Evolutionary conservation across 192 early-diverging fungal genomes (phyloP).

Genomic region (Bifiguratus adelaidae): DNA sequence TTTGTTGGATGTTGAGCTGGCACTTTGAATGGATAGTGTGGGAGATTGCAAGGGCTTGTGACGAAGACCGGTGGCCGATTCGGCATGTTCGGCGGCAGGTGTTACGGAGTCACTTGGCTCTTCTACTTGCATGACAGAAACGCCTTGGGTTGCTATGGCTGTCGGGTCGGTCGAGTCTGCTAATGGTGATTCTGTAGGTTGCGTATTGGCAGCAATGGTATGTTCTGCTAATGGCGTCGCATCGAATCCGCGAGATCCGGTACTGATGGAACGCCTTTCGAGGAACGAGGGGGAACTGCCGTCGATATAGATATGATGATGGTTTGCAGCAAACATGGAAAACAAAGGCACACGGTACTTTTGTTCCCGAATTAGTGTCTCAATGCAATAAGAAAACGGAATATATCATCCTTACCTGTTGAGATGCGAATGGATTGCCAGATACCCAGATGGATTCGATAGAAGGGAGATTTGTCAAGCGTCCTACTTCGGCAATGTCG

Average conservation of each 20-base stretch:
- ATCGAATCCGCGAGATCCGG: neutral
- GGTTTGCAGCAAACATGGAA: conserved; percentile 25
- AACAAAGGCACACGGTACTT: conserved; percentile 40
- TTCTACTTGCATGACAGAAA: too few relatives aligned
- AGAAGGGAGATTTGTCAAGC: conserved; percentile 31
- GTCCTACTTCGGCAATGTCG: conserved; percentile 36
- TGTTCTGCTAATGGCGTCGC: neutral
- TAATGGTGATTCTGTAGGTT: neutral
- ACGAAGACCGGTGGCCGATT: too few relatives aligned
- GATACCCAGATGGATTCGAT: conserved; percentile 39
- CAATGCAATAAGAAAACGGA: neutral
- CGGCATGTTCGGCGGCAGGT: neutral
- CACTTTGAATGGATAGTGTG: too few relatives aligned
- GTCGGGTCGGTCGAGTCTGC: conserved; percentile 3
- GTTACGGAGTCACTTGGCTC: too few relatives aligned
- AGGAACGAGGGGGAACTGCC: conserved; percentile 32
- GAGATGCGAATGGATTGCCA: conserved; percentile 38
- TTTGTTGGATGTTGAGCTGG: conserved; percentile 1
- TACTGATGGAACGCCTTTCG: conserved; percentile 23
- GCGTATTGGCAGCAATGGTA: neutral
- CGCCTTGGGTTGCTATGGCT: too few relatives aligned
- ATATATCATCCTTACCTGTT: conserved; percentile 21
- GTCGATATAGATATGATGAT: conserved; percentile 33
- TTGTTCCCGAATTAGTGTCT: conserved; percentile 11
- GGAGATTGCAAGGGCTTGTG: too few relatives aligned